Evolutionary conservation across 2,329 filamentous ascomycete genomes (phyloP).

Genomic region (Colletotrichum cereale): DNA sequence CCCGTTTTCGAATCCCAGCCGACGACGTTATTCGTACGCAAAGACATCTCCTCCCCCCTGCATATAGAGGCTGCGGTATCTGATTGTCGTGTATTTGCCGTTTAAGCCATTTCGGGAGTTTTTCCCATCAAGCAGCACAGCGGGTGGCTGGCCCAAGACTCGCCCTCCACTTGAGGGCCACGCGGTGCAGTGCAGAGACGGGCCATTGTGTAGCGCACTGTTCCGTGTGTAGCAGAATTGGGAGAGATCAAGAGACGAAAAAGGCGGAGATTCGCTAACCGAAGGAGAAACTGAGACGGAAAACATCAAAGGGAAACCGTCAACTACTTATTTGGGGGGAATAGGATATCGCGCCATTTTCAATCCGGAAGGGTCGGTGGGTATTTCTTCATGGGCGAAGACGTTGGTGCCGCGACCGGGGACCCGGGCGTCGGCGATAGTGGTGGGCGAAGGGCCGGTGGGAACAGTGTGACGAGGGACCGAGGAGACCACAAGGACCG

Average conservation of each 20-base stretch:
- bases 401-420: constrained; percentile 27
- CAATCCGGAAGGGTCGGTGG: too few relatives aligned
- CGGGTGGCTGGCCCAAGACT: constrained; percentile 9
- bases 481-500: constrained; percentile 26
- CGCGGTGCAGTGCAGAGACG: constrained; percentile 3
- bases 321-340: background rate
- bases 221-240: background rate
- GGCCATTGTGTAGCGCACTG: background rate
- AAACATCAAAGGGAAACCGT: background rate
- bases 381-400: constrained; percentile 24
- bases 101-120: background rate
- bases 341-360: background rate
- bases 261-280: background rate
- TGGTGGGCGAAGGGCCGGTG: constrained; percentile 9
- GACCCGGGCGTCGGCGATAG: constrained; percentile 33
- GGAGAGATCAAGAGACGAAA: background rate
- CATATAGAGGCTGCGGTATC: background rate
- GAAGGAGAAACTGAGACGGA: background rate
- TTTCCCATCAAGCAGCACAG: constrained; percentile 6
- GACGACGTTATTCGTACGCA: background rate
- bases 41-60: background rate
- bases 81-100: background rate
- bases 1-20: background rate
- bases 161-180: background rate
- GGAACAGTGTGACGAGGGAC: constrained; percentile 2